Base-by-base conservation (phyloP, 108 stramenopile genomes). In the Nannochloropsis salina region DNA sequence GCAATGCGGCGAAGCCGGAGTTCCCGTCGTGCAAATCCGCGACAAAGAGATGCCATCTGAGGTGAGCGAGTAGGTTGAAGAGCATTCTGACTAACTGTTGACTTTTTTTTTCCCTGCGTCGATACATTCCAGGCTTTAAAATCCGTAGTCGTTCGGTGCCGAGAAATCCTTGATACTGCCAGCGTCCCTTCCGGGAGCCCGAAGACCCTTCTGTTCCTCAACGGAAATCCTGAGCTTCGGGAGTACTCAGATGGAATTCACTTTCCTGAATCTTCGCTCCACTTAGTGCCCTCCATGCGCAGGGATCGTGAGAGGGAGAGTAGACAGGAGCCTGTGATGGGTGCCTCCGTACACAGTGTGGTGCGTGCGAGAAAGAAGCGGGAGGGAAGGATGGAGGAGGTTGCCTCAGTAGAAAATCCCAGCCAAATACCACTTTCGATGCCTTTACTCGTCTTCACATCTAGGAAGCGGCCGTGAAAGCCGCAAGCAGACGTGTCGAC, bases 261-360 rank as follows among this genome's bases (percentile, higher is more conserved):
- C n/a, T 74, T 74, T n/a, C 61, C 61, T 74, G 61, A 74, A n/a
- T 15, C 4, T 8, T n/a, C 20, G 15, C 61, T 74, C 20, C 20
- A 74, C 20, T n/a, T 15, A 15, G 6, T 31, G 31, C 31, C 31
- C 31, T 31, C 31, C 31, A 31, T 31, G 31, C 31, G 31, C 31
- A 31, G 0, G 31, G 31, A 31, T 31, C 31, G 31, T 31, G 1
- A 31, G 31, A 31, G 31, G 31, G 31, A 1, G 31, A 31, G 31
- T 31, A 1, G 31, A 31, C 31, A 31, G 31, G 31, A 1, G 20
- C n/a, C n/a, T 74, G 61, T 74, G 61, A 74, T n/a, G 61, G 61
- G 61, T n/a, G 61, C n/a, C 20, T 74, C 61, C 20, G 61, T 74
- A n/a, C 61, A 74, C n/a, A 74, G 61, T n/a, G 61, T 74, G 61